Conservation (phyloP, 2,329 filamentous ascomycete species). For the Exophiala viscosa region DNA sequence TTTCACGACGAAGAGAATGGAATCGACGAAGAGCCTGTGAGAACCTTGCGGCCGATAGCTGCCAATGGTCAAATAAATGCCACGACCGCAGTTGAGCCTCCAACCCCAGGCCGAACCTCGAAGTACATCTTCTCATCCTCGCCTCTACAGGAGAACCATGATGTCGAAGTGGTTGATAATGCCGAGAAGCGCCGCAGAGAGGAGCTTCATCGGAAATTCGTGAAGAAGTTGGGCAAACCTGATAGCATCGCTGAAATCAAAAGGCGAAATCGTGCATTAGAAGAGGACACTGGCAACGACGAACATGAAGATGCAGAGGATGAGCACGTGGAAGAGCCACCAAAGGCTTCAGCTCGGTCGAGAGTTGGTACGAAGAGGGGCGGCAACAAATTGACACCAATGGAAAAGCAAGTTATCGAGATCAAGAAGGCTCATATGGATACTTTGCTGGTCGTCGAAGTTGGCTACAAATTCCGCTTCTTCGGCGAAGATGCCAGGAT, state of each 20-base stretch:
- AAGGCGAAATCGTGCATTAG: conserved; percentile 54
- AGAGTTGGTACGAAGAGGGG: conserved; percentile 63
- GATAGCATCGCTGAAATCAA: conserved; percentile 71
- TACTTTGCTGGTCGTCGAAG: conserved; percentile 85
- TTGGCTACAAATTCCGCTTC: conserved; percentile 97
- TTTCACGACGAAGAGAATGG: conserved; percentile 16
- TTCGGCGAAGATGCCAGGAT: conserved; percentile 91
- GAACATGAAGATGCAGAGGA: conserved; percentile 58
- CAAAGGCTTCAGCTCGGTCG: conserved; percentile 43
- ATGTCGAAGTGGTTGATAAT: conserved; percentile 36
- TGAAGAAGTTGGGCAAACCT: conserved; percentile 82
- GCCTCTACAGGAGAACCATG: conserved; percentile 37
- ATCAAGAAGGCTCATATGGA: conserved; percentile 91
- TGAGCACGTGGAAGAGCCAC: conserved; percentile 50
- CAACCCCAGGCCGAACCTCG: conserved; percentile 49
- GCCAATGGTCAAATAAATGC: conserved; percentile 14
- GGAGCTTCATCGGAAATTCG: conserved; percentile 75
- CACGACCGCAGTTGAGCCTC: neutral
- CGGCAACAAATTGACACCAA: conserved; percentile 81
- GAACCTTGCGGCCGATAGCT: conserved; percentile 16
- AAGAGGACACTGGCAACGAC: conserved; percentile 51
- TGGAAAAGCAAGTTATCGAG: conserved; percentile 89
- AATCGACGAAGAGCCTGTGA: conserved; percentile 3
- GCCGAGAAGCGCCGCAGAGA: conserved; percentile 60
- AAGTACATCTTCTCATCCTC: conserved; percentile 58